Evolutionary conservation across 2,329 filamentous ascomycete genomes (phyloP), one percentile per base, ranked within the genome.

Genomic region (Arthroderma sp.): DNA sequence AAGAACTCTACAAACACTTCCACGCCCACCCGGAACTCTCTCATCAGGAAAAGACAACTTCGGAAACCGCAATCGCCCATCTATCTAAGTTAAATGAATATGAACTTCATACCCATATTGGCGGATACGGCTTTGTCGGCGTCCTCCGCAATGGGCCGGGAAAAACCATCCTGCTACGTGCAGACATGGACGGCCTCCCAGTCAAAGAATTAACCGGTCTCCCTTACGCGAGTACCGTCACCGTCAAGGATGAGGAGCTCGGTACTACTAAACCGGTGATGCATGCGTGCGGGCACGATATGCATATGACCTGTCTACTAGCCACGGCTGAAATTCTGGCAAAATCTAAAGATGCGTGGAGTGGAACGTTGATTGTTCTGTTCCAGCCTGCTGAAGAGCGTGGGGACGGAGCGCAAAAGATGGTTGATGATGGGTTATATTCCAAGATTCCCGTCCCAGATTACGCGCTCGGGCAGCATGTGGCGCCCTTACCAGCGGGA

Each of bases 331-430:
- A 74, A 42, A 64, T 65, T 0, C 62, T 85, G 0, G 58, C 67
- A 1, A 58, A 57, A 0, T 57, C 62, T 0, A 64, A 59, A n/a
- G 52, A 67, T 0, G 30, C 49, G 0, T 85, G 81, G 80, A 64
- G 57, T 6, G 81, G 81, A 0, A 83, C 77, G 0, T 52, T 84
- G 15, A 61, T 85, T 4, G 57, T 80, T 5, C 59, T 77, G 2
- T 85, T 84, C 57, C 81, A 85, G 53, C 80, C 81, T 0, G 73
- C 74, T 1, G 81, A 84, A 56, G 81, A 85, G 57, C 67, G 72
- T 1, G 77, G 72, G 0, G 69, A 65, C 0, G 81, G 81, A 0
- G 81, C 81, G 0, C 70, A 72, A 58, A 62, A 75, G 27, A 81
- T 80, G 77, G 65, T 81, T 3, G 70, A 74, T 36, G 75, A 75